Base-by-base conservation (phyloP, 148 eudicot genomes). In the Vaccinium darrowii region DNA sequence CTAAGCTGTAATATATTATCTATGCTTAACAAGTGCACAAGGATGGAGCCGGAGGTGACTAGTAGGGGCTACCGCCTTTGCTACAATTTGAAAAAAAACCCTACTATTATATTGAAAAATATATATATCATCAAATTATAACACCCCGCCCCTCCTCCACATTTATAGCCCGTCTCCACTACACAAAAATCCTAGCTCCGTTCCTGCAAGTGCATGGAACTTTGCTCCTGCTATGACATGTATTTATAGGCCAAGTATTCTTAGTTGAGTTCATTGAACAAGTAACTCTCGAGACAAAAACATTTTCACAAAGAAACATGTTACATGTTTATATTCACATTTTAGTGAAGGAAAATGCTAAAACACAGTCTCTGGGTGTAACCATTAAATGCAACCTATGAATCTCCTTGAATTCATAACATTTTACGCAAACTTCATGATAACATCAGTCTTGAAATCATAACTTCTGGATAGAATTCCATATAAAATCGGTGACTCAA, bases 231-330 rank as follows among this genome's bases (percentile, higher is more conserved):
- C 73, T 25, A 23, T 12, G 15, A 11, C 4, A 25, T 12, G 39
- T 69, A 12, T 69, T 25, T 69, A 69, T 69, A 69, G 74, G 74
- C 39, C 39, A 69, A 4, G 16, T 23, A 67, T 4, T 16, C 39
- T 12, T 67, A 12, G 69, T 21, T n/a, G 30, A 63, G 27, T n/a
- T 63, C 69, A 69, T 69, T 69, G 74, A 69, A 69, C 74, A 27
- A 69, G 39, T 8, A 25, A 62, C 8, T 23, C 25, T n/a, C 30
- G 11, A 23, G 23, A n/a, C 14, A 14, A 27, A 1, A 69, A 27
- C 74, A 69, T 27, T 69, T 67, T 67, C 73, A 25, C 73, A 69
- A 27, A 43, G 74, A 69, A 69, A 27, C 74, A 36, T 69, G 74
- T 12, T 69, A 12, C 74, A 27, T 25, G 72, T 33, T 69, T 69